Conservation (phyloP, 768 basidiomycete genomes). For the Collybia sordida region DNA sequence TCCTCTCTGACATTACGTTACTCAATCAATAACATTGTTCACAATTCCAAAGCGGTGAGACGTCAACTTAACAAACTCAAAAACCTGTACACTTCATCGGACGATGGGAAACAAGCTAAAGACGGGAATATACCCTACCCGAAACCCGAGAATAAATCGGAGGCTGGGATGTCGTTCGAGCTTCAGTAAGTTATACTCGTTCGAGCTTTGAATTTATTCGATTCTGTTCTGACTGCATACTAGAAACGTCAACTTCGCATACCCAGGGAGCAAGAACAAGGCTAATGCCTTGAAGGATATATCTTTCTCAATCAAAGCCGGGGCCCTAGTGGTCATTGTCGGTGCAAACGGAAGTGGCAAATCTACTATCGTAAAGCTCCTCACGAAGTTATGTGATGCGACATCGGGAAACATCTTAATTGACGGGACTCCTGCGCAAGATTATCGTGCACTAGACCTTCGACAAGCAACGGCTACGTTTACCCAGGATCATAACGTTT, state of each 20-base stretch:
- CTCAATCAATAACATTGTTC: constrained; percentile 19
- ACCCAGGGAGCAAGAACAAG: constrained; percentile 39
- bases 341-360: constrained; percentile 58
- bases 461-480: constrained; percentile 46
- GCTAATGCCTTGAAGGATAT: constrained; percentile 35
- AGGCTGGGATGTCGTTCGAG: constrained; percentile 24
- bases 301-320: constrained; percentile 41
- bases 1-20: constrained; percentile 26
- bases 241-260: constrained; percentile 52
- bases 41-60: constrained; percentile 14
- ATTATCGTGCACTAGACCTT: constrained; percentile 38
- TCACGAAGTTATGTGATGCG: constrained; percentile 48
- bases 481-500: constrained; percentile 46
- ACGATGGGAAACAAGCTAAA: constrained; percentile 16
- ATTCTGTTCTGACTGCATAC: background rate
- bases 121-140: constrained; percentile 26
- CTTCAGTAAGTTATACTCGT: constrained; percentile 17
- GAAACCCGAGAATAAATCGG: constrained; percentile 9
- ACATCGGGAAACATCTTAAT: constrained; percentile 41
- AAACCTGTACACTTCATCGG: constrained; percentile 23
- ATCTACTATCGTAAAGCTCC: constrained; percentile 48
- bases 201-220: background rate
- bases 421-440: constrained; percentile 36
- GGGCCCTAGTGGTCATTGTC: constrained; percentile 54
- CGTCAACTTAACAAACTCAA: constrained; percentile 23